Conservation (phyloP, 257 asterid genomes). For the Paraleonurus japonicus region DNA sequence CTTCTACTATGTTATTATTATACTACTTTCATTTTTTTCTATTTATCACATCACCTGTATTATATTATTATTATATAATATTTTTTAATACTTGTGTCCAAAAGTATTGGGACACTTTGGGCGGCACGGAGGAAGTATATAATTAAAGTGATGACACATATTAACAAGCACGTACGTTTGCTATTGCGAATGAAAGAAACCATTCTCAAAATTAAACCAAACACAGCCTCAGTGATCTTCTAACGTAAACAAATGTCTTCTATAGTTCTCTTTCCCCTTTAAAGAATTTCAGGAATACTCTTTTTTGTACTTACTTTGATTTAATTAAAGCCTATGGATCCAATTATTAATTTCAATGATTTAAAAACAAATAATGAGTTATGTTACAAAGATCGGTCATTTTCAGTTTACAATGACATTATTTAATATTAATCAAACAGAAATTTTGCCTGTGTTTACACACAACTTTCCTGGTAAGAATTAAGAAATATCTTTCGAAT, state of each 20-base stretch:
- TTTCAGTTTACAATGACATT: constrained; percentile 31
- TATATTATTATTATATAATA: no score
- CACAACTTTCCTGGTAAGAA: constrained; percentile 21
- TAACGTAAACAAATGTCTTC: constrained; percentile 44
- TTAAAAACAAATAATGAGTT: constrained; percentile 22
- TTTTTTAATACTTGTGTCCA: no score
- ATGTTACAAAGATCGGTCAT: constrained; percentile 37
- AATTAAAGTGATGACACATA: no score
- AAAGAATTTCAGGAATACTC: constrained; percentile 20
- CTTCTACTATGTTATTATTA: no score
- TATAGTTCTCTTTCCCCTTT: constrained; percentile 19
- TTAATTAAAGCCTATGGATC: constrained; percentile 23
- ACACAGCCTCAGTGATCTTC: background rate
- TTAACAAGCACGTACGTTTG: no score
- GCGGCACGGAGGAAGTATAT: no score
- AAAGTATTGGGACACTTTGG: no score
- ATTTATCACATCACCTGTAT: no score
- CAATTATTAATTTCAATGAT: constrained; percentile 45
- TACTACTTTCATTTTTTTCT: no score
- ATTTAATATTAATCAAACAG: constrained; percentile 13
- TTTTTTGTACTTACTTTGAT: constrained; percentile 34
- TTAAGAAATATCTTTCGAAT: background rate
- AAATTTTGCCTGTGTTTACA: constrained; percentile 25
- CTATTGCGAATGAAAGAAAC: background rate
- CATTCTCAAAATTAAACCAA: background rate